Percentiles rank a stretch among this genome's conserved stretches.
These are phyloP conservation scores for Theobroma cacao DNA, from an alignment of 345 rosid species.

Conservation along the genomic window DNA sequence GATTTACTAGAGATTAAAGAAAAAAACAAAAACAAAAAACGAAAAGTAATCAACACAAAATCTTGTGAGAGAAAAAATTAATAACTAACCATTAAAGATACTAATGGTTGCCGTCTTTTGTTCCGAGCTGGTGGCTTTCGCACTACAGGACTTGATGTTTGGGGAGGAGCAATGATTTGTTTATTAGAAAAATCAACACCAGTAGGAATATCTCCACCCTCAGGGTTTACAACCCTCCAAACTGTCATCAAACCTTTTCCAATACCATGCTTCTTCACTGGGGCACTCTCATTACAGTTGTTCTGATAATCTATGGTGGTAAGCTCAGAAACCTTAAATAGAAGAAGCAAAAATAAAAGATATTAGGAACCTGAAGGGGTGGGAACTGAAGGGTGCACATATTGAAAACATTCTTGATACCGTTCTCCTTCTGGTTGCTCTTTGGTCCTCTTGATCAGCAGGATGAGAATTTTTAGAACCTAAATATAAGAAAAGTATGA, in stretches of 20 bases:
- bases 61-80: constrained; percentile 5
- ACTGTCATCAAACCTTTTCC: constrained; percentile 96
- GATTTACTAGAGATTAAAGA: constrained; percentile 4
- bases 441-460: constrained; percentile 34
- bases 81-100: constrained; percentile 53
- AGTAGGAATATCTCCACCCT: constrained; percentile 49
- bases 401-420: constrained; percentile 32
- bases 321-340: constrained; percentile 33
- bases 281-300: constrained; percentile 23
- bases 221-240: constrained; percentile 74
- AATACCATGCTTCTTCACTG: constrained; percentile 74
- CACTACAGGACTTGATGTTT: constrained; percentile 19
- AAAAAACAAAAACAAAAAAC: background rate
- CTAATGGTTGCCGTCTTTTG: constrained; percentile 46
- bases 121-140: constrained; percentile 30
- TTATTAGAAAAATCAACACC: constrained; percentile 40
- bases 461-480: constrained; percentile 39
- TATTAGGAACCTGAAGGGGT: background rate
- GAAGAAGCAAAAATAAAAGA: constrained; percentile 13
- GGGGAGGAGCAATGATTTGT: constrained; percentile 23
- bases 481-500: constrained; percentile 26
- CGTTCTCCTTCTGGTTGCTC: constrained; percentile 63
- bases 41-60: background rate
- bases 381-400: background rate
- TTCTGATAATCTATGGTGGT: constrained; percentile 20